Base-by-base conservation (phyloP, 2,329 filamentous ascomycete species). In the Clonostachys chloroleuca region DNA sequence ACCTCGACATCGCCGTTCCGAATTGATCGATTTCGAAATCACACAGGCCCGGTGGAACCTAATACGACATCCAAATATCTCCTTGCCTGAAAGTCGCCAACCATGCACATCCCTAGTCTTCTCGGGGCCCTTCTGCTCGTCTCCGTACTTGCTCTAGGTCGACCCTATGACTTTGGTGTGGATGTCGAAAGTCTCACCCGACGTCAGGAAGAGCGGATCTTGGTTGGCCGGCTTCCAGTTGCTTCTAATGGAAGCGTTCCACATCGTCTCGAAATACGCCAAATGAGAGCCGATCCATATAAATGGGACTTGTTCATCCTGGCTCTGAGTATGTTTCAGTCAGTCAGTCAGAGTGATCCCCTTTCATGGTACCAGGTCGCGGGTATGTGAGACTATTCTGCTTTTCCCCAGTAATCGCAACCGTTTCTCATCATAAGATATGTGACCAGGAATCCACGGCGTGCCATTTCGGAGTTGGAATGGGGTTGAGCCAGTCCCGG, bases 361-460 rank as follows among this genome's bases (percentile, higher is more conserved):
- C 72, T 86, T 36, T 92, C 89, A 39, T 94, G 83, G 72, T 95
- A 91, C 66, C 81, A 89, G 58, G 78, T 95, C 56, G 79, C 86
- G 50, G 87, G 89, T 88, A 64, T 50, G 77, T 63, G 30, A 17
- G 35, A 40, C 30, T 30, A 30, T 30, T 30, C 24, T 30, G 24
- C 41, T 12, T n/a, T 39, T 18, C 12, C 36, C 36, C 36, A 10
- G 12, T n/a, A 18, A n/a, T 39, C 12, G 8, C 36, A 18, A 18
- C 36, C n/a, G 12, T 16, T 39, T 24, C 48, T 36, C 34, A 4
- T 30, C 30, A 33, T 44, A 9, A 24, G 47, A 52, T 30, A 50
- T 42, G 37, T 12, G 6, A 34, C 14, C 34, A 90, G 87, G 86
- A 14, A 89, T 95, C 54, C 90, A 95, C 63, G 90, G 89, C 16